Evolutionary conservation across 192 early-diverging fungal genomes (phyloP).

Genomic region (Podila minutissima): DNA sequence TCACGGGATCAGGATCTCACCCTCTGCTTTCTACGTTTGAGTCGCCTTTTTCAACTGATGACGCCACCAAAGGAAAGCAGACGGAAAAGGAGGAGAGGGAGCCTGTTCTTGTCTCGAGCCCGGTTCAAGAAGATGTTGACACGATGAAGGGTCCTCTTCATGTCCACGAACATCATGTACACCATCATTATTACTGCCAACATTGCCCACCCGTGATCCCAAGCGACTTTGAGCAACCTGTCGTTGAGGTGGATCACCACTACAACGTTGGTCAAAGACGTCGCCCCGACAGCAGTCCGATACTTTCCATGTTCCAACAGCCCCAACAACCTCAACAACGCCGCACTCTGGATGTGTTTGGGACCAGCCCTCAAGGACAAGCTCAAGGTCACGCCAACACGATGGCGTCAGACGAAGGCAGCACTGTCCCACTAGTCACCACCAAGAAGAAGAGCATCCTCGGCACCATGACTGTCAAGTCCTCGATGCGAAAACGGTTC

Average conservation of each 20-base stretch:
- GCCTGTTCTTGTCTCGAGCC: neutral
- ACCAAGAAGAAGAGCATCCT: constrained; percentile 36
- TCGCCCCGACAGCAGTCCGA: constrained; percentile 10
- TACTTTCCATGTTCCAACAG: neutral
- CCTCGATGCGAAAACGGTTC: constrained; percentile 39
- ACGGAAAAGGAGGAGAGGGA: neutral
- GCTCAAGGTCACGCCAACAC: neutral
- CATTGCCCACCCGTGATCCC: constrained; percentile 26
- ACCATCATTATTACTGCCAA: constrained; percentile 45
- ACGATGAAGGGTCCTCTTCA: constrained; percentile 1
- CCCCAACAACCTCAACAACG: neutral
- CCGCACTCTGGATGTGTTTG: neutral
- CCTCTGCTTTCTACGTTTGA: constrained; percentile 22
- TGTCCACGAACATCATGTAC: constrained; percentile 41
- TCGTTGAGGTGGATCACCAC: neutral
- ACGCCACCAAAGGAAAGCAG: constrained; percentile 11
- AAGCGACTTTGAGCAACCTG: neutral
- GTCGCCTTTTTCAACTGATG: neutral
- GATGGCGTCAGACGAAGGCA: neutral
- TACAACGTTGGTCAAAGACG: constrained; percentile 4
- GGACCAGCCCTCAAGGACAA: constrained; percentile 9
- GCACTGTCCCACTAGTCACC: neutral
- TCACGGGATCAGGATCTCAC: constrained; percentile 19
- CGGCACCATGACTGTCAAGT: constrained; percentile 43
- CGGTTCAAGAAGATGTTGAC: neutral